Conservation (phyloP, 805 yeast genomes). For the Debaryomyces tyrocola region DNA sequence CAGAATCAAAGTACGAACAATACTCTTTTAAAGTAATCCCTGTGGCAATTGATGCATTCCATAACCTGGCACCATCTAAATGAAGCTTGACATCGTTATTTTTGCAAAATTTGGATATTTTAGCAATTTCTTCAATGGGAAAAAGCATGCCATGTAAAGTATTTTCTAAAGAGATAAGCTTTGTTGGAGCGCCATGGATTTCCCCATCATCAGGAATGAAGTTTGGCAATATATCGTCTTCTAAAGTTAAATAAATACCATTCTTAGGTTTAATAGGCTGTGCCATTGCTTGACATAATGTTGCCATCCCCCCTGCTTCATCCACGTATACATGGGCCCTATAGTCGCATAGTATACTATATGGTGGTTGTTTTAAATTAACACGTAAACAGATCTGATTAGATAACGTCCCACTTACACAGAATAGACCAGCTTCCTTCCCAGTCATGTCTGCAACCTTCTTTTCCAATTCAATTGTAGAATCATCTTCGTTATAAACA, state of each 20-base stretch:
- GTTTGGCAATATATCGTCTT: conserved; percentile 37
- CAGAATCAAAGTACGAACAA: conserved; percentile 40
- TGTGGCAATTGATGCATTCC: conserved; percentile 44
- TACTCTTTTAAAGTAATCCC: conserved; percentile 40
- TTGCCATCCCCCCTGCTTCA: conserved; percentile 46
- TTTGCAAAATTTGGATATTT: conserved; percentile 34
- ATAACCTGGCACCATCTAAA: conserved; percentile 45
- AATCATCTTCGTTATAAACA: conserved; percentile 41
- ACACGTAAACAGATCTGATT: conserved; percentile 41
- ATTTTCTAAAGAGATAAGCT: conserved; percentile 43
- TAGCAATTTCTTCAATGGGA: conserved; percentile 40
- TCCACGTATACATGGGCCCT: conserved; percentile 36
- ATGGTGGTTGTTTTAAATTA: conserved; percentile 43
- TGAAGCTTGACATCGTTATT: conserved; percentile 35
- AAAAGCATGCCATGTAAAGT: conserved; percentile 43
- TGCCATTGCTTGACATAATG: conserved; percentile 43
- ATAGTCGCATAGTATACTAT: conserved; percentile 38
- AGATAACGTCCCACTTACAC: conserved; percentile 44
- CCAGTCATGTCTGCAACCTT: conserved; percentile 38
- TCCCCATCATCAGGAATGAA: conserved; percentile 45
- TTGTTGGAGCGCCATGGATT: conserved; percentile 45
- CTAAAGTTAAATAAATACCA: conserved; percentile 34
- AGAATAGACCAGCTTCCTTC: conserved; percentile 39
- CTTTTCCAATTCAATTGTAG: conserved; percentile 32
- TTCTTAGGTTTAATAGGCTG: conserved; percentile 38